Evolutionary conservation across 768 basidiomycete genomes (phyloP), one percentile per base, ranked within the genome.

Genomic region (Lactifluus echinatus): DNA sequence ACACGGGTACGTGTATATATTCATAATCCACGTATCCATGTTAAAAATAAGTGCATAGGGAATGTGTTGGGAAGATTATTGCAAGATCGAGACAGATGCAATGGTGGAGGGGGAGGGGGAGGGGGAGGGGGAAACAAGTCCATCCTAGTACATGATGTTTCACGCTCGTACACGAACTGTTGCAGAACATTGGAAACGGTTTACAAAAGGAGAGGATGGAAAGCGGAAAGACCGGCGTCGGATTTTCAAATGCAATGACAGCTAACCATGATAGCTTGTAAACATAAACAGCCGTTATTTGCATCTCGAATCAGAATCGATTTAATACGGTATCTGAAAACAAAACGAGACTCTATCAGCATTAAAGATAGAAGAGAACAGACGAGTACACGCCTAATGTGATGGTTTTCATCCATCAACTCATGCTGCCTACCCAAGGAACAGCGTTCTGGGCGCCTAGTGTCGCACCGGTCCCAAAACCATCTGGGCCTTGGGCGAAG

Each of bases 401-500:
- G 37, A 1, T 5, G 42, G 21, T 15, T 11, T 34, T 50, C 26
- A 44, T 34, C 1, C 33, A 31, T 55, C 28, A 59, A 28, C 50
- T 58, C 50, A 60, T 14, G 26, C 59, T 39, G 12, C 59, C 59
- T 8, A 57, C 59, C 59, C 59, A 60, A 2, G 55, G 55, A 34
- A 59, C 59, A 7, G 59, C 19, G 46, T 24, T 57, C 46, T 60
- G 55, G 14, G 56, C 56, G 8, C 55, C 49, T 3, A 57, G 45
- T 3, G 48, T 39, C 21, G 40, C 43, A 37, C 55, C 56, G 5
- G 37, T 44, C 17, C 49, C 59, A 40, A 57, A 62, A 11, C 33
- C 17, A 44, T 58, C 50, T 48, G 61, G 34, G 36, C 60, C 60
- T 19, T 63, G 60, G 4, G 63, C 60, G 21, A 63, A 63, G 50